Conservation (phyloP, 1,139 yeast genomes). For the Saccharomyces pastorianus region DNA sequence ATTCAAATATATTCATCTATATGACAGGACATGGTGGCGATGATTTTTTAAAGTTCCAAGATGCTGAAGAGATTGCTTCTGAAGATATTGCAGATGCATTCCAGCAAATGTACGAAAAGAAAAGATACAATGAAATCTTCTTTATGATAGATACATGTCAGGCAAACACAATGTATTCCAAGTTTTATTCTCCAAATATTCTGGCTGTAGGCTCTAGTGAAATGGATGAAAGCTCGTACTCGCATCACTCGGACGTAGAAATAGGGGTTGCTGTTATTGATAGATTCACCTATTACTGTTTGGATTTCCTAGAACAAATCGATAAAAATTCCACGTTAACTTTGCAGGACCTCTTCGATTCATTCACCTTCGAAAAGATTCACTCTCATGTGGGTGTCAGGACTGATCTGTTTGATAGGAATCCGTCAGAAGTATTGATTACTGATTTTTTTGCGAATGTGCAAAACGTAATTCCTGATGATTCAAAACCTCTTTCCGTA, state of each 20-base stretch:
- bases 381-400: constrained; percentile 91
- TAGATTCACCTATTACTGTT: constrained; percentile 83
- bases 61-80: constrained; percentile 94
- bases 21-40: constrained; percentile 99
- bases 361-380: constrained; percentile 74
- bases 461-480: constrained; percentile 68
- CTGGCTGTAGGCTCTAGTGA: constrained; percentile 91
- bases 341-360: constrained; percentile 72
- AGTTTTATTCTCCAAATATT: constrained; percentile 86
- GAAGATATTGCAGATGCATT: constrained; percentile 96
- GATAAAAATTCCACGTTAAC: constrained; percentile 69
- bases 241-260: constrained; percentile 92
- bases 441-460: constrained; percentile 96
- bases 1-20: constrained; percentile 86
- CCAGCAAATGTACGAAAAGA: constrained; percentile 93
- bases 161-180: constrained; percentile 94
- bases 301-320: constrained; percentile 78
- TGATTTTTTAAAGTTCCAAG: constrained; percentile 93
- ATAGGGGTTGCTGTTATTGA: constrained; percentile 97
- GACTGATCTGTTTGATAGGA: constrained; percentile 65
- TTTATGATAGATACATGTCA: constrained; percentile 98
- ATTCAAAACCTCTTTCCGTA: constrained; percentile 4
- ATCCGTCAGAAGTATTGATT: constrained; percentile 60
- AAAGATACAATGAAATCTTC: constrained; percentile 86
- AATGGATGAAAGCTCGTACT: constrained; percentile 82